Conservation (phyloP, 305 asterid species). For the Solanum hybrid region DNA sequence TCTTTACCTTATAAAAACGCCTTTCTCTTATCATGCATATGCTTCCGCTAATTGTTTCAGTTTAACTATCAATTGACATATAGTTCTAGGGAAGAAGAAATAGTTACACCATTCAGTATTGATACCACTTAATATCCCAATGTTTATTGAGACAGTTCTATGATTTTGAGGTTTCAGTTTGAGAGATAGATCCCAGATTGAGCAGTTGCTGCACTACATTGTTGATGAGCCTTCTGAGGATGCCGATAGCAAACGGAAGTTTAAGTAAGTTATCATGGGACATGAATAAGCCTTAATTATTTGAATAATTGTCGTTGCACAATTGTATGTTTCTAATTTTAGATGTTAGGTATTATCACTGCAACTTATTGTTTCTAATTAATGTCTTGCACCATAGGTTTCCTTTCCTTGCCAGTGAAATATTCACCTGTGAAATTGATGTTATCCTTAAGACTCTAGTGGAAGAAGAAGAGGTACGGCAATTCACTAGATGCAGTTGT, state of each 20-base stretch:
- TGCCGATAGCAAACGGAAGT: conserved; percentile 71
- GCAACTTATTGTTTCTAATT: conserved; percentile 10
- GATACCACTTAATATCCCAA: neutral
- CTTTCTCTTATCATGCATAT: neutral
- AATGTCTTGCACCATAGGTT: conserved; percentile 40
- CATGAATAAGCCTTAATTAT: neutral
- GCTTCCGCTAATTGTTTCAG: neutral
- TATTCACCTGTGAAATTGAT: conserved; percentile 95
- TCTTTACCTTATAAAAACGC: neutral
- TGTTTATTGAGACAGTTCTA: neutral
- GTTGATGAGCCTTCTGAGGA: conserved; percentile 80
- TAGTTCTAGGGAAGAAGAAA: neutral
- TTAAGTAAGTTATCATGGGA: conserved; percentile 53
- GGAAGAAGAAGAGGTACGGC: conserved; percentile 87
- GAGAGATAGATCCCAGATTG: conserved; percentile 85
- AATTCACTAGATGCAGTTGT: conserved; percentile 14
- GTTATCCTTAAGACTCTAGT: conserved; percentile 93
- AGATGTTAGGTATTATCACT: conserved; percentile 7
- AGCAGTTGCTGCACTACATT: conserved; percentile 71
- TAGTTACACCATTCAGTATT: neutral
- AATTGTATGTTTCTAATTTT: neutral
- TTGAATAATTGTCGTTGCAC: neutral
- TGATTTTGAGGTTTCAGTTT: conserved; percentile 43
- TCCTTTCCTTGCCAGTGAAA: conserved; percentile 95
- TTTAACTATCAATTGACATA: neutral